A percentile compares a stretch with the other conserved stretches of the same genome.
Conservation (phyloP, 495 filamentous ascomycete species). For the Venustampulla echinocandica region DNA sequence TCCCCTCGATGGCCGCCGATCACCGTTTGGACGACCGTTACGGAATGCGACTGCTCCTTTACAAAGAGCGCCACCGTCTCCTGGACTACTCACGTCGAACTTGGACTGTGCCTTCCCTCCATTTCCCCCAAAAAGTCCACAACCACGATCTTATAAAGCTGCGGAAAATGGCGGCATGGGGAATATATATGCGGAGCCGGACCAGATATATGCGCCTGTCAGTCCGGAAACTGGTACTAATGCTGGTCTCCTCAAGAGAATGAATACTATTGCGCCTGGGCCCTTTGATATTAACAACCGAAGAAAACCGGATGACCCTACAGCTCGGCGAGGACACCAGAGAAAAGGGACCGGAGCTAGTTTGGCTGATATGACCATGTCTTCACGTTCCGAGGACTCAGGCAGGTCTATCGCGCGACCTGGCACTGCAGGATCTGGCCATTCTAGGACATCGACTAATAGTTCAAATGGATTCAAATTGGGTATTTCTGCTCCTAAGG, state of each 20-base stretch:
- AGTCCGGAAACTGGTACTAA: slow-evolving; percentile 32
- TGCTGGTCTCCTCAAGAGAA: slow-evolving; percentile 43
- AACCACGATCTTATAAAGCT: background rate
- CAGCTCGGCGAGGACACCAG: slow-evolving; percentile 9
- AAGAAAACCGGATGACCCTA: background rate
- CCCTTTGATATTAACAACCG: slow-evolving; percentile 47
- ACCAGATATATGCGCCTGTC: slow-evolving; percentile 38
- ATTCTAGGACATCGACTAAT: slow-evolving; percentile 27
- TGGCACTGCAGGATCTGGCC: slow-evolving; percentile 16
- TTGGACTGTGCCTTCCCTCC: slow-evolving; percentile 54
- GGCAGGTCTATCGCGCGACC: slow-evolving; percentile 10
- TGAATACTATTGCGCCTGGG: slow-evolving; percentile 58
- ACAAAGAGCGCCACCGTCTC: slow-evolving; percentile 31
- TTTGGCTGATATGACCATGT: slow-evolving; percentile 10
- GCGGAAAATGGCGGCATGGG: slow-evolving; percentile 24
- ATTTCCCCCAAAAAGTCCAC: slow-evolving; percentile 33
- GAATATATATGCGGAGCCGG: slow-evolving; percentile 26
- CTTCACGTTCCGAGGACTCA: slow-evolving; percentile 2
- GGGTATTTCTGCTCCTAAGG: slow-evolving; percentile 27
- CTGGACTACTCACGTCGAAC: slow-evolving; percentile 33
- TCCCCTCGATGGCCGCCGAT: slow-evolving; percentile 33
- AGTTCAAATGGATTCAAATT: slow-evolving; percentile 30
- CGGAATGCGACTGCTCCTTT: slow-evolving; percentile 41
- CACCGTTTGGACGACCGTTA: slow-evolving; percentile 38
- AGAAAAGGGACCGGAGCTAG: slow-evolving; percentile 11